Evolutionary conservation across 139 green algal genomes (phyloP).

Genomic region (Micromonas pusilla): DNA sequence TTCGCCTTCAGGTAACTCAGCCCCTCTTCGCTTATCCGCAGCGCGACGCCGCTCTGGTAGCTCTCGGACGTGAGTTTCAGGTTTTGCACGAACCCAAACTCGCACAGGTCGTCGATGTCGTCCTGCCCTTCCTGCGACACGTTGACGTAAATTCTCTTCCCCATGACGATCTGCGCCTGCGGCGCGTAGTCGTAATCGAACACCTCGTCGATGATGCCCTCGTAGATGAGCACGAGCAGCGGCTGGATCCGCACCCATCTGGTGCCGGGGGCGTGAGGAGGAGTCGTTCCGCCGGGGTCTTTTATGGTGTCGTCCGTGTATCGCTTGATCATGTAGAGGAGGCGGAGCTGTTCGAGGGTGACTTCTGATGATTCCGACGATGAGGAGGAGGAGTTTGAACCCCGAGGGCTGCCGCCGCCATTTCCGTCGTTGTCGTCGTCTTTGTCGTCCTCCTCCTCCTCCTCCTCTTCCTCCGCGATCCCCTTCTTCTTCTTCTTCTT

Average conservation of each 20-base stretch:
- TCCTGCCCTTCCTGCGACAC: slow-evolving; percentile 25
- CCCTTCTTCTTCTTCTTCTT: slow-evolving; percentile 6
- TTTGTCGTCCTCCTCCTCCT: not conserved
- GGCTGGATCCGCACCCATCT: slow-evolving; percentile 29
- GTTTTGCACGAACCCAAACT: not conserved
- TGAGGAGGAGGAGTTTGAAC: too few species aligned
- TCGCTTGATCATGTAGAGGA: not conserved
- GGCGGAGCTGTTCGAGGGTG: not conserved
- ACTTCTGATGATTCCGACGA: too few species aligned
- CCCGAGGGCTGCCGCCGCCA: too few species aligned
- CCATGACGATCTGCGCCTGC: not conserved
- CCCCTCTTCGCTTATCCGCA: not conserved
- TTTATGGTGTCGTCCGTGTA: slow-evolving; percentile 18
- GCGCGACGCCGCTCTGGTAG: not conserved
- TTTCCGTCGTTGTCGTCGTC: too few species aligned
- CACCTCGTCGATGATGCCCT: slow-evolving; percentile 22
- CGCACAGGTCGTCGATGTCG: slow-evolving; percentile 25
- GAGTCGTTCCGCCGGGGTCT: too few species aligned
- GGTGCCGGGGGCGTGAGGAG: too few species aligned
- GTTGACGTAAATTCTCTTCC: slow-evolving; percentile 24
- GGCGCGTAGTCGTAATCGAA: slow-evolving; percentile 37
- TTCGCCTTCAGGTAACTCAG: not conserved
- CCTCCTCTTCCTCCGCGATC: not conserved
- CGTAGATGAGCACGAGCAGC: slow-evolving; percentile 31
- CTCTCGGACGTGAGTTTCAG: slow-evolving; percentile 13